Evolutionary conservation across 2,329 filamentous ascomycete genomes (phyloP).

Genomic region (Claviceps sorghi): DNA sequence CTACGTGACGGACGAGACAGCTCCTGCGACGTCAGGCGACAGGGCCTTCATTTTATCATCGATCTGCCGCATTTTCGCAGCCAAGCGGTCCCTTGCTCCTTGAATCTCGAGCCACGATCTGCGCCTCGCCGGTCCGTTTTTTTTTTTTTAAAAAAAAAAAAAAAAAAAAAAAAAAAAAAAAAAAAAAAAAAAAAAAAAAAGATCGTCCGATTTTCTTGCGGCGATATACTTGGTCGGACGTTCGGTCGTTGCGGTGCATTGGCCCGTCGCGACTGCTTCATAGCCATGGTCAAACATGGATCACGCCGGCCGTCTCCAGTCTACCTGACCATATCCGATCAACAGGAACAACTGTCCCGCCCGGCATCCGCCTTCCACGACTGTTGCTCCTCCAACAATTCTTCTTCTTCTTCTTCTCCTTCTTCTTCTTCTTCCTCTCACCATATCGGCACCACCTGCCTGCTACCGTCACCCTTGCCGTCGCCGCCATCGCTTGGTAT

Average conservation of each 20-base stretch:
- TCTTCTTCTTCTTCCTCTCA: conserved; percentile 28
- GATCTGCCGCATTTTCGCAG: neutral
- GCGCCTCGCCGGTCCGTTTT: too few relatives aligned
- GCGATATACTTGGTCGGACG: neutral
- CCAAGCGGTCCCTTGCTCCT: neutral
- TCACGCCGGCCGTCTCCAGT: conserved; percentile 29
- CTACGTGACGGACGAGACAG: neutral
- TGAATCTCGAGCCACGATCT: neutral
- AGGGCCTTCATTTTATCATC: neutral
- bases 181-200: too few relatives aligned
- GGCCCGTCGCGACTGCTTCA: neutral
- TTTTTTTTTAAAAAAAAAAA: too few relatives aligned
- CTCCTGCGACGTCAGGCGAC: neutral
- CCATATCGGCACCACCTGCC: conserved; percentile 32
- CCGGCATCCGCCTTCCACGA: conserved; percentile 31
- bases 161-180: too few relatives aligned
- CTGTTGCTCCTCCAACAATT: conserved; percentile 25
- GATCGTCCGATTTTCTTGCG: neutral
- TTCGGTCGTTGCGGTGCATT: neutral
- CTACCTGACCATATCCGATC: conserved; percentile 24
- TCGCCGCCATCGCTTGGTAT: conserved; percentile 19
- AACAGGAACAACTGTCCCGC: conserved; percentile 28
- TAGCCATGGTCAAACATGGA: conserved; percentile 22
- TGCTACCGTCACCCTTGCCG: conserved; percentile 14
- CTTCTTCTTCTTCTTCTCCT: conserved; percentile 23